Base-by-base conservation (phyloP, 208 protist species). In the Baffinella frigidus region DNA sequence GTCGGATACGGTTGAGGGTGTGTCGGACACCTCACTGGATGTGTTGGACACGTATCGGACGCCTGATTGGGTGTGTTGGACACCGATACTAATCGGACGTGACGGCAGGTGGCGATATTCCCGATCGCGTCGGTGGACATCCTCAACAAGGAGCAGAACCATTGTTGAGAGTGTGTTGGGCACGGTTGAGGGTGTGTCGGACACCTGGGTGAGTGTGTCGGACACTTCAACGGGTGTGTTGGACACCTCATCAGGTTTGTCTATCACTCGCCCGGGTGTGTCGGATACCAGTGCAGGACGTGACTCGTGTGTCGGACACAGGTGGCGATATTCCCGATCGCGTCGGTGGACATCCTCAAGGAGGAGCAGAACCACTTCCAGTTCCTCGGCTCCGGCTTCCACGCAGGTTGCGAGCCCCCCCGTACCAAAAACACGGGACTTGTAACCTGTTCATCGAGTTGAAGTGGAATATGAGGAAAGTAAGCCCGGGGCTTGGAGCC, bases 321-420 rank as follows among this genome's bases (percentile, higher is more conserved):
- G 39, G 50, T 91, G 10, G 64, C 84, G 38, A 27, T 68, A 7
- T 91, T 91, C 36, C 84, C 84, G 39, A 43, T 91, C 30, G 84
- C 84, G 3, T 77, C 72, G 39, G 77, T 91, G n/a, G 84, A 91
- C 84, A 91, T 91, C 84, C 64, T 91, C 62, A 62, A 73, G 84
- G 62, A 50, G 38, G 64, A 45, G 27, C 41, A 51, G n/a, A 33
- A 50, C 3, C 84, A 71, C 20, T 91, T 91, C 38, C 56, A 68
- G n/a, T 33, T 73, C 4, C 10, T 91, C 20, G 61, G 56, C 24
- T 4, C 44, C 36, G 11, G n/a, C 48, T 17, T 17, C 48, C 7
- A 56, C 7, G 7, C 48, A 24, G 48, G 11, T 56, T 56, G 7
- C 17, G 48, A 56, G 11, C 48, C 48, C 48, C 48, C 48, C 48